Base-by-base conservation (phyloP, 2,329 filamentous ascomycete species). In the Zalaria obscura region DNA sequence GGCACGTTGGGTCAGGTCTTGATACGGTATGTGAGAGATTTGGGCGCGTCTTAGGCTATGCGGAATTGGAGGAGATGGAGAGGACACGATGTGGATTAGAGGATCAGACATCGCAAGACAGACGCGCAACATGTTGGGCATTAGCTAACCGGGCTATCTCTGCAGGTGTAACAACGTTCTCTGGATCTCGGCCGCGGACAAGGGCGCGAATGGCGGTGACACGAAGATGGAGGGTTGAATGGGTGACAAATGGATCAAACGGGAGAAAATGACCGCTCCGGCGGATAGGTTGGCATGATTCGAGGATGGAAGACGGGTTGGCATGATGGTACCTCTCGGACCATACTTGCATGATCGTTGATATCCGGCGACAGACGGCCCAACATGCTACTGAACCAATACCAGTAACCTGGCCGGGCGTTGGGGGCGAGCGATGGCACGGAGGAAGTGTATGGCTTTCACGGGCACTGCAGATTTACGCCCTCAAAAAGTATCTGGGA, bases 131-230 rank as follows among this genome's bases (percentile, higher is more conserved):
- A 10, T 10, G 6, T 25, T 37, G 37, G 36, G 34, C 25, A 45
- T 9, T 29, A 27, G 25, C 25, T 10, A 25, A n/a, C 5, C 32
- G 36, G 25, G 39, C 27, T 39, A 35, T 35, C 33, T 52, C 47
- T 39, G 40, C 50, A 86, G 83, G 58, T 93, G 87, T 67, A 96
- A 96, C 67, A 96, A 96, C 58, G 89, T 96, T n/a, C 72, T 96
- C 37, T 96, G 86, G 82, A 89, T 96, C 55, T 74, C 71, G 31
- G 70, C 68, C 41, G 52, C 49, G 45, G 46, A 53, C 27, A 35
- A 39, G 18, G 11, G 35, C 7, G 42, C 45, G 40, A 45, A 45
- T 34, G 41, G 39, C 29, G 41, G 41, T 4, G 41, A 43, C 27
- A 11, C 38, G 25, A 40, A 27, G 10, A 43, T 43, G 41, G 32